These are phyloP conservation scores for Heimioporus sp. DNA, from an alignment of 768 basidiomycete species.

Conservation along the genomic window DNA sequence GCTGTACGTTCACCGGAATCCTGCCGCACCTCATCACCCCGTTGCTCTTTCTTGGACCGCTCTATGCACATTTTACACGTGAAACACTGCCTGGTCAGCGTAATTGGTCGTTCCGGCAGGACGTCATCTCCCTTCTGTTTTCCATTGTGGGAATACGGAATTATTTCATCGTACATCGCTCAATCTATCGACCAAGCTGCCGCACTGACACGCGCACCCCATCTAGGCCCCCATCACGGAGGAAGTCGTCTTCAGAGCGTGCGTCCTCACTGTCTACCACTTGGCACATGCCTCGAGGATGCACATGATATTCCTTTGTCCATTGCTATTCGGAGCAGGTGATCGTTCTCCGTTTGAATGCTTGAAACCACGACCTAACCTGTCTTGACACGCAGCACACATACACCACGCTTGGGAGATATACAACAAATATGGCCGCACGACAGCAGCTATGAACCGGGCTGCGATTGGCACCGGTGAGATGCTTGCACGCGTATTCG, in stretches of 20 bases:
- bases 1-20: conserved; percentile 31
- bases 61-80: conserved; percentile 55
- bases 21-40: conserved; percentile 67
- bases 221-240: conserved; percentile 85
- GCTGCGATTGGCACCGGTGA: conserved; percentile 58
- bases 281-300: conserved; percentile 54
- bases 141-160: conserved; percentile 69
- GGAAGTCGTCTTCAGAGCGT: conserved; percentile 88
- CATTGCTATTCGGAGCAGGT: conserved; percentile 89
- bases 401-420: conserved; percentile 89
- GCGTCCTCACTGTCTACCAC: conserved; percentile 71
- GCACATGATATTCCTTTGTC: conserved; percentile 75
- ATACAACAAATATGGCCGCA: conserved; percentile 74
- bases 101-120: conserved; percentile 42
- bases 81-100: conserved; percentile 53
- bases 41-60: conserved; percentile 72
- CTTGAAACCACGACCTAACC: conserved; percentile 6
- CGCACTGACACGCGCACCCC: not conserved
- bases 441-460: conserved; percentile 54
- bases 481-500: conserved; percentile 14
- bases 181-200: not conserved
- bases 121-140: conserved; percentile 41
- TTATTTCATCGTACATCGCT: conserved; percentile 46
- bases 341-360: conserved; percentile 21
- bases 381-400: conserved; percentile 58